phyloP scores from a whole-genome alignment of 163 green algal genomes.

The Scenedesmus sp. region DNA sequence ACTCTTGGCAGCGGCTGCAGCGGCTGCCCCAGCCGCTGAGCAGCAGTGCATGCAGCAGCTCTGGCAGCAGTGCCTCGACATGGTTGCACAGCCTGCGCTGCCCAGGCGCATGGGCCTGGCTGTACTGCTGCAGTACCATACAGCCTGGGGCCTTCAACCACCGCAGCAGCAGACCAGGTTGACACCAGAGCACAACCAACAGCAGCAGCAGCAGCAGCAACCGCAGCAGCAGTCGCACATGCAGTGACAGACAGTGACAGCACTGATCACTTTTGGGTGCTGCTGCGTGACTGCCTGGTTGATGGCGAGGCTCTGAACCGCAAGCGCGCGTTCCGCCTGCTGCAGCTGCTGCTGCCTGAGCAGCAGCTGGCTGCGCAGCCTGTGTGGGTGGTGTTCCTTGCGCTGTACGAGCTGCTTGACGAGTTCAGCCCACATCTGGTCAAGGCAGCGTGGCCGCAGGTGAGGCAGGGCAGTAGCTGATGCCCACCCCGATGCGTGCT shows the following conservation, averaged over 20 bases:
- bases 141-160: constrained; percentile 21
- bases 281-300: constrained; percentile 45
- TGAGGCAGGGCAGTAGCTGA: constrained; percentile 15
- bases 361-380: background rate
- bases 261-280: constrained; percentile 14
- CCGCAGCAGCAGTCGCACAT: background rate
- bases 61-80: constrained; percentile 40
- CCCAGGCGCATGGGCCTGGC: constrained; percentile 48
- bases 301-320: constrained; percentile 48
- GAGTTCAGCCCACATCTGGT: constrained; percentile 49
- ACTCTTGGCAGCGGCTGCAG: constrained; percentile 13
- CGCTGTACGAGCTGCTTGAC: constrained; percentile 44
- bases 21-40: background rate
- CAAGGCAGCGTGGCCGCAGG: constrained; percentile 46
- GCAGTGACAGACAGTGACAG: background rate
- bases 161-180: background rate
- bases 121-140: constrained; percentile 43
- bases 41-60: constrained; percentile 8
- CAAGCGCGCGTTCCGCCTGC: constrained; percentile 51
- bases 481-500: too few species aligned
- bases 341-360: constrained; percentile 55
- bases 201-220: constrained; percentile 2
- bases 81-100: background rate
- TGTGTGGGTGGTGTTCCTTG: constrained; percentile 48
- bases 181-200: background rate